Percentiles rank a stretch among this genome's conserved stretches.
These are phyloP conservation scores for Cephalotrichum gorgonifer DNA, from an alignment of 2,329 filamentous ascomycete species.

Conservation along the genomic window DNA sequence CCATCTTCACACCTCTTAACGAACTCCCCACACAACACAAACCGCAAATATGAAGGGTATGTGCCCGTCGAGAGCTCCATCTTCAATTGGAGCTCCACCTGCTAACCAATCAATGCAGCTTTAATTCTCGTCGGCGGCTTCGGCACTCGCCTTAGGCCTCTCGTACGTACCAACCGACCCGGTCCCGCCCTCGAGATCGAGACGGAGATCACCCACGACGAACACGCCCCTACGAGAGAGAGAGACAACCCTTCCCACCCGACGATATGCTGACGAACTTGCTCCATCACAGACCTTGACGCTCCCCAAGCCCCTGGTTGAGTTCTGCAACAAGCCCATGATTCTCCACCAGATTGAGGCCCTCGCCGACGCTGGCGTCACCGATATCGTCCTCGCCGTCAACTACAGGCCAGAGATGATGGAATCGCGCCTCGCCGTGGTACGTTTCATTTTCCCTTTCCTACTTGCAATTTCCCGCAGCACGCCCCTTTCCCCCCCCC, in stretches of 20 bases:
- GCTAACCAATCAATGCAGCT: slow-evolving; percentile 42
- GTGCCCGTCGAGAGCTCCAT: not conserved
- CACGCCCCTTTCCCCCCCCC: not conserved
- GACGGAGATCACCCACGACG: too few relatives aligned
- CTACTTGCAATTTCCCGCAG: too few relatives aligned
- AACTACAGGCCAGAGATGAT: slow-evolving; percentile 99
- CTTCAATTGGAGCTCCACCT: not conserved
- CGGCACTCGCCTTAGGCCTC: slow-evolving; percentile 91
- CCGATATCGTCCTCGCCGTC: slow-evolving; percentile 93
- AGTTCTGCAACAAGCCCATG: slow-evolving; percentile 99
- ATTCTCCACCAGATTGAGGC: slow-evolving; percentile 97
- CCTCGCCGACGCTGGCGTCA: slow-evolving; percentile 85
- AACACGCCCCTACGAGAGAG: too few relatives aligned
- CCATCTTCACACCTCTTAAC: not conserved
- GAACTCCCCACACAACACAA: not conserved
- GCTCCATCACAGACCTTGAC: slow-evolving; percentile 72
- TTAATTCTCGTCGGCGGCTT: slow-evolving; percentile 99
- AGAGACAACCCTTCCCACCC: too few relatives aligned
- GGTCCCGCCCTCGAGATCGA: not conserved
- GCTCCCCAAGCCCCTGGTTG: slow-evolving; percentile 87
- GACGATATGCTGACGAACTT: not conserved
- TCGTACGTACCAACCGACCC: slow-evolving; percentile 48
- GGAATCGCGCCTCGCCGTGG: slow-evolving; percentile 86
- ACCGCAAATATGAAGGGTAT: slow-evolving; percentile 25
- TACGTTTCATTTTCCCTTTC: slow-evolving; percentile 28